phyloP scores from a whole-genome alignment of 1,284 basidiomycete genomes.

The Malassezia brasiliensis region DNA sequence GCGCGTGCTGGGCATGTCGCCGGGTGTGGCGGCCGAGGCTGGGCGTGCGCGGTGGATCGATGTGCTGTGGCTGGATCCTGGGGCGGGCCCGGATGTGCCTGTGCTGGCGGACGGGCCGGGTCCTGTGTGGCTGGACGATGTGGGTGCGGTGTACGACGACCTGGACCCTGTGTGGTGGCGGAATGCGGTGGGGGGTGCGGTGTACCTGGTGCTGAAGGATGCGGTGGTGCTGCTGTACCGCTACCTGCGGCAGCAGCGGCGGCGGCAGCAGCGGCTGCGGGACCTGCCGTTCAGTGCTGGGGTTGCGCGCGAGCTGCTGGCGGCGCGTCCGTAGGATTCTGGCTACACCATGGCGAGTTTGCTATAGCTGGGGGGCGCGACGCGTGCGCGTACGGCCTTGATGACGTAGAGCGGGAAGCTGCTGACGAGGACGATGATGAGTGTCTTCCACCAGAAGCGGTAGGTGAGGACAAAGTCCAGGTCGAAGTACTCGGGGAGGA shows the following conservation, averaged over 20 bases:
- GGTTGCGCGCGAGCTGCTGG: conserved; percentile 21
- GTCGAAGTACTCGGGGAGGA: conserved; percentile 95
- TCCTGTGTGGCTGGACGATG: background rate
- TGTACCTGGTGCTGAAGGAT: conserved; percentile 37
- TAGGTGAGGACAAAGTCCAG: conserved; percentile 79
- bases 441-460: conserved; percentile 80
- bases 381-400: conserved; percentile 71
- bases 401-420: conserved; percentile 82
- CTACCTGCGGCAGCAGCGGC: conserved; percentile 27
- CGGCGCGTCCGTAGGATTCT: background rate
- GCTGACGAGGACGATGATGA: conserved; percentile 78
- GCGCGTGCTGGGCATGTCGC: conserved; percentile 23
- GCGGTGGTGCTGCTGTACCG: conserved; percentile 24
- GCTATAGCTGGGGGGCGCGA: conserved; percentile 87
- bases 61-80: background rate
- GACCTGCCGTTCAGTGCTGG: conserved; percentile 33
- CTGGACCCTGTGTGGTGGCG: conserved; percentile 42
- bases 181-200: conserved; percentile 32
- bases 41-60: conserved; percentile 5
- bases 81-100: background rate
- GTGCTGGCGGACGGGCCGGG: background rate
- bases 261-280: conserved; percentile 22
- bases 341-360: conserved; percentile 54
- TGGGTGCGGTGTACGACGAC: conserved; percentile 21
- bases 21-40: background rate